These are phyloP conservation scores for Penicillium mononematosum DNA, from an alignment of 495 filamentous ascomycete species.

Conservation along the genomic window DNA sequence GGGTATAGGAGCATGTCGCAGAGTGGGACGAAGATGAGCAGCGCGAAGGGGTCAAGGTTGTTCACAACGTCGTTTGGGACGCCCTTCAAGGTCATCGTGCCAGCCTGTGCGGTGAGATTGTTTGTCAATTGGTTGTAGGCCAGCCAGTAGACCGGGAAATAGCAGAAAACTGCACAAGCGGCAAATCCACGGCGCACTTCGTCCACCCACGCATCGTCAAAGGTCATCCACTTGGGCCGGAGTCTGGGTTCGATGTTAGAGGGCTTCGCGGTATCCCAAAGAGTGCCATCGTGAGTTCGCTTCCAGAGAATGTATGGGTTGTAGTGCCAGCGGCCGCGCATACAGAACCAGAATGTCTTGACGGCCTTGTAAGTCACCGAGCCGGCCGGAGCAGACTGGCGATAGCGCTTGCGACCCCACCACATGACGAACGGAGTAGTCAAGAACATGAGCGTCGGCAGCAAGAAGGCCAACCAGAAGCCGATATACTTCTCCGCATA, in stretches of 20 bases:
- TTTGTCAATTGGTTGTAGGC: conserved; percentile 57
- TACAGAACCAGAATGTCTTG: neutral
- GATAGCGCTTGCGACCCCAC: neutral
- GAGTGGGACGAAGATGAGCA: conserved; percentile 69
- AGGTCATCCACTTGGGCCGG: conserved; percentile 64
- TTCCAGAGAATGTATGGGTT: neutral
- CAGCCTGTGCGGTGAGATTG: conserved; percentile 60
- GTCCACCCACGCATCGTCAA: conserved; percentile 72
- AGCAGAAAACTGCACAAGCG: conserved; percentile 66
- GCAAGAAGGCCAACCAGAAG: neutral
- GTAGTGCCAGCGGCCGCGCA: neutral
- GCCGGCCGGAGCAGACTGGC: neutral
- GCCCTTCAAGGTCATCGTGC: conserved; percentile 49
- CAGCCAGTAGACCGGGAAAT: conserved; percentile 66
- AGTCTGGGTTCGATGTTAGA: conserved; percentile 25
- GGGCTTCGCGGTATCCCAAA: neutral
- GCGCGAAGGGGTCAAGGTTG: conserved; percentile 69
- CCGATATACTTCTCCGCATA: neutral
- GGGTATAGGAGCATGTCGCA: conserved; percentile 46
- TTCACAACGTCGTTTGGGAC: conserved; percentile 67
- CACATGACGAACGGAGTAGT: neutral
- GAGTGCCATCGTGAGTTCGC: neutral
- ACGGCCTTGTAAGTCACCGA: neutral
- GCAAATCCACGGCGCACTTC: conserved; percentile 65
- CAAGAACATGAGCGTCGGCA: neutral